Evolutionary conservation across 2,329 filamentous ascomycete species (phyloP).

Genomic region (Diplodia sapinea): DNA sequence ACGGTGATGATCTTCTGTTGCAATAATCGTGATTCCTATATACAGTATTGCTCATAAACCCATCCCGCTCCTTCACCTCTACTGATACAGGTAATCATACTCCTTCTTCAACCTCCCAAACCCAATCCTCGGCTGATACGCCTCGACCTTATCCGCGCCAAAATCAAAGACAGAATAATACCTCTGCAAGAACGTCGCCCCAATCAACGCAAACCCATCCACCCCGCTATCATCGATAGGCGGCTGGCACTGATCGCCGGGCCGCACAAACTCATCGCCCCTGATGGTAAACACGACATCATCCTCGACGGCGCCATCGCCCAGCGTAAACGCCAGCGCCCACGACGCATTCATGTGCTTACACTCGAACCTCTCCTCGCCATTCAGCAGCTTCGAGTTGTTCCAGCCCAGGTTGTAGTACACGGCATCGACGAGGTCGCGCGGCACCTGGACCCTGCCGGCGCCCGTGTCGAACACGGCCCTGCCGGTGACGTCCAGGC

Average conservation of each 20-base stretch:
- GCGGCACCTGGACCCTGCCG: slow-evolving; percentile 34
- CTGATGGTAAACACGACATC: slow-evolving; percentile 35
- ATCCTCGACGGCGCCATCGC: slow-evolving; percentile 30
- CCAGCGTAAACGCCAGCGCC: slow-evolving; percentile 35
- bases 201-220: slow-evolving; percentile 33
- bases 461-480: slow-evolving; percentile 37
- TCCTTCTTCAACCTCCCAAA: slow-evolving; percentile 37
- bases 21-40: neutral
- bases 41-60: neutral
- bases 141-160: slow-evolving; percentile 33
- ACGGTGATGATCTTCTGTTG: no score
- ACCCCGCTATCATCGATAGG: slow-evolving; percentile 33
- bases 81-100: slow-evolving; percentile 33
- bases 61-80: neutral
- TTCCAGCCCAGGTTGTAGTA: slow-evolving; percentile 38
- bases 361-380: slow-evolving; percentile 35
- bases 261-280: slow-evolving; percentile 33
- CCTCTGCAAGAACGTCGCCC: slow-evolving; percentile 33
- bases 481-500: slow-evolving; percentile 3
- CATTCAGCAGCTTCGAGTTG: slow-evolving; percentile 32
- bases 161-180: slow-evolving; percentile 35
- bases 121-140: slow-evolving; percentile 34
- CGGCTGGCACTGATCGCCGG: slow-evolving; percentile 34
- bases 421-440: slow-evolving; percentile 31
- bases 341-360: slow-evolving; percentile 36